These are phyloP conservation scores for Boletellus ananas DNA, from an alignment of 768 basidiomycete genomes.

Conservation along the genomic window DNA sequence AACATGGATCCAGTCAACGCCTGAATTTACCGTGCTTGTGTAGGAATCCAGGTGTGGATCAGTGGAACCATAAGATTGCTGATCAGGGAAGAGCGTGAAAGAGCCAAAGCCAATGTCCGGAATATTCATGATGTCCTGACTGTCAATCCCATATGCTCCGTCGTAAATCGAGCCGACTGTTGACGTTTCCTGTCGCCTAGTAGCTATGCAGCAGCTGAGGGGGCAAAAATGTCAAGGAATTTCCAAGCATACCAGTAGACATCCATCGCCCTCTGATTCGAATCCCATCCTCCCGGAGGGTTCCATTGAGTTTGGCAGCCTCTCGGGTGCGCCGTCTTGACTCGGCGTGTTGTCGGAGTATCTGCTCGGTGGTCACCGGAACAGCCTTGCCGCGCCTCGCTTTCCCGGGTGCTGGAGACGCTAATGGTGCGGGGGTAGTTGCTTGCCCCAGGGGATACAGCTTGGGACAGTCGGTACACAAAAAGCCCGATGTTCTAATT, in stretches of 20 bases:
- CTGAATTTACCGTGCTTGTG: slow-evolving; percentile 49
- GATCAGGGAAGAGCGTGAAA: slow-evolving; percentile 70
- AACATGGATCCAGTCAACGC: slow-evolving; percentile 51
- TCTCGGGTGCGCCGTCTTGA: slow-evolving; percentile 43
- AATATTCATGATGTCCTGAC: slow-evolving; percentile 57
- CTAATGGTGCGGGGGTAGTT: slow-evolving; percentile 34
- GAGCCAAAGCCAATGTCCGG: slow-evolving; percentile 54
- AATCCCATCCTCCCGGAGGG: slow-evolving; percentile 37
- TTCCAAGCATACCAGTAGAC: slow-evolving; percentile 41
- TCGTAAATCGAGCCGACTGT: slow-evolving; percentile 51
- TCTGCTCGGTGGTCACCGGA: slow-evolving; percentile 44
- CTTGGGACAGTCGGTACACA: slow-evolving; percentile 55
- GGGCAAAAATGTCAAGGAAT: neutral
- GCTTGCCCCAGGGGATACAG: slow-evolving; percentile 39
- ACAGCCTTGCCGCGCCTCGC: slow-evolving; percentile 36
- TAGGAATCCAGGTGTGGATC: slow-evolving; percentile 50
- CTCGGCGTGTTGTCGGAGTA: slow-evolving; percentile 48
- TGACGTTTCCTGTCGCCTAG: slow-evolving; percentile 44
- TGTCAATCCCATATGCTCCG: slow-evolving; percentile 64
- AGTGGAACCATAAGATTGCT: slow-evolving; percentile 47
- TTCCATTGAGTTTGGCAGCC: slow-evolving; percentile 32
- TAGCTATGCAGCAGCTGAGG: slow-evolving; percentile 31
- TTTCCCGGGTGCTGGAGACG: slow-evolving; percentile 39
- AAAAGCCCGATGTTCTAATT: slow-evolving; percentile 50
- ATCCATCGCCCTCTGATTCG: slow-evolving; percentile 59